phyloP scores from a whole-genome alignment of 1,139 yeast species.

The Kodamaea anthophila region DNA sequence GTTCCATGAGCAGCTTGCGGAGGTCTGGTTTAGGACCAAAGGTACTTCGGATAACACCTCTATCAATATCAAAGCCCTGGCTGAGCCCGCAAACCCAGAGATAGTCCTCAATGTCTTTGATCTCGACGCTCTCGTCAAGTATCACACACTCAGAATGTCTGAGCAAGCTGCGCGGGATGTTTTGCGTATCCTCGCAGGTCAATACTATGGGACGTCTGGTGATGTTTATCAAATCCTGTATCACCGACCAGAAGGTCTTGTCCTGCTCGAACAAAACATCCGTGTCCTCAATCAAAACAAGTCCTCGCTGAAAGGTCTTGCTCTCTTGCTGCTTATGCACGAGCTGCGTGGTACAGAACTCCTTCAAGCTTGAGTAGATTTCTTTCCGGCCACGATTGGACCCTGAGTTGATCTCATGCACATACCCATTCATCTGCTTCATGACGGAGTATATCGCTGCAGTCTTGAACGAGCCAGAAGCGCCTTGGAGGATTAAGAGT shows the following conservation, averaged over 20 bases:
- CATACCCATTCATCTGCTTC: constrained; percentile 59
- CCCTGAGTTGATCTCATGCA: constrained; percentile 77
- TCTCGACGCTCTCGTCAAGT: constrained; percentile 16
- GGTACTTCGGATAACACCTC: too few species aligned
- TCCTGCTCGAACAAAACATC: constrained; percentile 80
- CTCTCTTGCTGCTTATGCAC: constrained; percentile 44
- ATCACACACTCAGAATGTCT: constrained; percentile 35
- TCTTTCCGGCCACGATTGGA: constrained; percentile 69
- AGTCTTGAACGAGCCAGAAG: constrained; percentile 75
- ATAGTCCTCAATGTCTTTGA: constrained; percentile 23
- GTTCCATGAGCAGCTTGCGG: constrained; percentile 46
- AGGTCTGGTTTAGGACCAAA: too few species aligned
- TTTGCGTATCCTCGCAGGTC: constrained; percentile 56
- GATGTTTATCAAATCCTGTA: constrained; percentile 55
- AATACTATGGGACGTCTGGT: constrained; percentile 77
- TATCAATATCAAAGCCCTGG: constrained; percentile 24
- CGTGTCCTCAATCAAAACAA: constrained; percentile 80
- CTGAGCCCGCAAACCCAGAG: constrained; percentile 36
- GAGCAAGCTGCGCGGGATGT: constrained; percentile 49
- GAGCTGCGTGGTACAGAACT: constrained; percentile 77
- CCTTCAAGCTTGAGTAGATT: constrained; percentile 58
- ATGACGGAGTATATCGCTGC: constrained; percentile 67
- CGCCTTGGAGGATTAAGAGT: constrained; percentile 63
- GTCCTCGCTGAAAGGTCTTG: constrained; percentile 49
- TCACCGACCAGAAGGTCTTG: constrained; percentile 71